Evolutionary conservation across 768 basidiomycete genomes (phyloP).

Genomic region (Kwoniella europaea): DNA sequence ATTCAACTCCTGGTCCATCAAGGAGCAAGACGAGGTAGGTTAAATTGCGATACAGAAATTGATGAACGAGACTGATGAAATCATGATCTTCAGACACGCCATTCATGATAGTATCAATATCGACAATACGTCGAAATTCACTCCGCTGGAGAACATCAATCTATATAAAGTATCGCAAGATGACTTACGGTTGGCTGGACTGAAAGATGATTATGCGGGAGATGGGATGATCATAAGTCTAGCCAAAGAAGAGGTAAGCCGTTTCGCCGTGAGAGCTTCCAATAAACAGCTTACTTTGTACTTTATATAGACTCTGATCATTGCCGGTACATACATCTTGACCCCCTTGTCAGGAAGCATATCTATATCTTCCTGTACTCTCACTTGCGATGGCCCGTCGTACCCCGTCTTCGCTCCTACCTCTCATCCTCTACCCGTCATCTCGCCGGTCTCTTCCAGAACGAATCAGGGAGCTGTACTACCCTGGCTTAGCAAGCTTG

Average conservation of each 20-base stretch:
- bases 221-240: constrained; percentile 35
- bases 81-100: background rate
- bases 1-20: constrained; percentile 25
- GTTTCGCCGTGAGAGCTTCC: background rate
- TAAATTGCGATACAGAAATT: background rate
- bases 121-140: constrained; percentile 20
- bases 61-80: background rate
- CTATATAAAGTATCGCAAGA: constrained; percentile 15
- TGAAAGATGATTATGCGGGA: constrained; percentile 15
- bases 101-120: background rate
- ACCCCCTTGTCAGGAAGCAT: constrained; percentile 70
- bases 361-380: constrained; percentile 65
- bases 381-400: constrained; percentile 31
- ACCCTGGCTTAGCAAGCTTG: constrained; percentile 20
- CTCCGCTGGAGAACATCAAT: constrained; percentile 28
- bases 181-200: constrained; percentile 18
- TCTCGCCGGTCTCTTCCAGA: constrained; percentile 51
- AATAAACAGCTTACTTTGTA: constrained; percentile 30
- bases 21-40: constrained; percentile 14
- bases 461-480: constrained; percentile 9
- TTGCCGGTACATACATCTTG: constrained; percentile 72
- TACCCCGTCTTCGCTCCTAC: constrained; percentile 72
- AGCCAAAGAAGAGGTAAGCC: constrained; percentile 39
- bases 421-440: constrained; percentile 74
- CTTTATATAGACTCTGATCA: constrained; percentile 63